A percentile compares a stretch with the other conserved stretches of the same genome.
Evolutionary conservation across 306 rosid genomes (phyloP).

Genomic region (Crotalaria pallida): DNA sequence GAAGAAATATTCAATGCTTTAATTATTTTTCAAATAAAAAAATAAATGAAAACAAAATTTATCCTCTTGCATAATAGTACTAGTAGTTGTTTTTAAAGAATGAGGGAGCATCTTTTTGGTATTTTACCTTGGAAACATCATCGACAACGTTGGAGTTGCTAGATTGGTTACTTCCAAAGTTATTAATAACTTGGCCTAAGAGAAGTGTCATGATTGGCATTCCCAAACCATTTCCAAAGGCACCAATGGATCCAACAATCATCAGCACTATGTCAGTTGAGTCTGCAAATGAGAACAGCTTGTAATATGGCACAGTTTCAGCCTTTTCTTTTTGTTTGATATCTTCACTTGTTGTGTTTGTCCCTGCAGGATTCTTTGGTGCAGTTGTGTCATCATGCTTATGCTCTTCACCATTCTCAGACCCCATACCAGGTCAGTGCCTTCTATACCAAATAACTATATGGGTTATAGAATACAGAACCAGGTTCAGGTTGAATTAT

Average conservation of each 20-base stretch:
- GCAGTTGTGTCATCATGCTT: constrained; percentile 17
- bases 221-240: constrained; percentile 35
- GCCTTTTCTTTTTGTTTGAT: constrained; percentile 24
- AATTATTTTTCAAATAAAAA: too few relatives aligned
- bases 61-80: too few relatives aligned
- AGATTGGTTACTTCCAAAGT: constrained; percentile 24
- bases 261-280: constrained; percentile 37
- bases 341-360: constrained; percentile 18
- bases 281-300: constrained; percentile 69
- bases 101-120: too few relatives aligned
- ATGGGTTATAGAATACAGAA: background rate
- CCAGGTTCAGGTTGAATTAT: background rate
- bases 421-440: constrained; percentile 28
- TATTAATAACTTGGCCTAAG: constrained; percentile 29
- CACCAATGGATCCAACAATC: constrained; percentile 36
- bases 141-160: background rate
- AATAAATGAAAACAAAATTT: too few relatives aligned
- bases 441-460: background rate
- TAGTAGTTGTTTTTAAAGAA: too few relatives aligned
- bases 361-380: constrained; percentile 10
- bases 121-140: constrained; percentile 36
- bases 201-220: constrained; percentile 35
- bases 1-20: too few relatives aligned
- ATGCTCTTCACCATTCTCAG: constrained; percentile 13
- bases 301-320: constrained; percentile 42